Base-by-base conservation (phyloP, 257 asterid species). In the Oldenlandia corymbosa region DNA sequence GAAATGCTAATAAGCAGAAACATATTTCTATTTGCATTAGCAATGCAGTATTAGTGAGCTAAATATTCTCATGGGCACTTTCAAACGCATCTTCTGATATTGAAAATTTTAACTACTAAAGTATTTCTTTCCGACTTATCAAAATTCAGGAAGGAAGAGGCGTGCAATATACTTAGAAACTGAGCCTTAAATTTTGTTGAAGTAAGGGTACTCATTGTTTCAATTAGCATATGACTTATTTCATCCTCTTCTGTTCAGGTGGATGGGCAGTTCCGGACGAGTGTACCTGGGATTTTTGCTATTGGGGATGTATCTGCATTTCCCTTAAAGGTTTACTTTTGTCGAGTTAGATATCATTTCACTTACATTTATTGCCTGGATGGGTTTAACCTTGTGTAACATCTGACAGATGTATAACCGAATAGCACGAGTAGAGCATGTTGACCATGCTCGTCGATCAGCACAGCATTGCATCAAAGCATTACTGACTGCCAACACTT, bases 301-400 rank as follows among this genome's bases (percentile, higher is more conserved):
- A 79, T 88, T 71, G 98, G 98, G 61, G 97, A 91, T 76, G 95
- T 91, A 49, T 92, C 96, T 18, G 98, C 98, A 63, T 91, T 91
- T 76, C 96, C 98, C 60, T 78, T 91, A 59, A 91, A 91, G 95
- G 98, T 86, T 62, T 53, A 45, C 62, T 43, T 71, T 67, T 62
- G 58, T 56, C 34, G 49, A 65, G 61, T 48, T 32, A 42, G 54
- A 30, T 30, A 65, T 20, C 55, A 20, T 23, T 68, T 5, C 42
- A 17, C 62, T 34, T 36, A 52, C 41, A 3, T 60, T 3, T 64
- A 65, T 43, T 50, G 24, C 53, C 32, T 23, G 14, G 45, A 31
- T 67, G 55, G 66, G 66, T 61, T 75, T 66, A 30, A 79, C 3
- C 21, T 66, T 2, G 31, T 53, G 43, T 58, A 45, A 58, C 45